Evolutionary conservation across 2,329 filamentous ascomycete genomes (phyloP), one percentile per base, ranked within the genome.

Genomic region (Sporothrix sp.): DNA sequence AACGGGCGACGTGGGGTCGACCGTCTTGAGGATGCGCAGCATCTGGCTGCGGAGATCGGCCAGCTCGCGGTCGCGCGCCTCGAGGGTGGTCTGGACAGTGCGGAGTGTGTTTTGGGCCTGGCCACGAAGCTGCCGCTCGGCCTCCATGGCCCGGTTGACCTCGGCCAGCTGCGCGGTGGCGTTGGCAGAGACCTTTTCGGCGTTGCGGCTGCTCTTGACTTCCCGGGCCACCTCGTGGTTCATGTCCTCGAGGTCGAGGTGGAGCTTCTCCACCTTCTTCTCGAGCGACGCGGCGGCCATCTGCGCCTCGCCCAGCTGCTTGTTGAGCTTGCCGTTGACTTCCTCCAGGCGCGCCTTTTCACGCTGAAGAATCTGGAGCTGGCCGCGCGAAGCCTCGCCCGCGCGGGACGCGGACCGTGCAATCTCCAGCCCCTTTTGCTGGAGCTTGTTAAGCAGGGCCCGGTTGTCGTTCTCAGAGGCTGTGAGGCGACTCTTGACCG

Each of bases 381-480:
- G 85, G 2, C 82, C 76, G 33, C 90, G 82, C 42, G 89, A 87
- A 28, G 82, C 86, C 59, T 97, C 91, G 54, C 79, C 89, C 27
- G 86, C 91, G 53, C 84, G 84, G 5, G 90, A 95, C 54, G 81
- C 87, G 0, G 91, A 93, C 40, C 93, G 81, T 36, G 91, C 91
- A 65, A 98, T 94, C 63, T 98, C 91, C 7, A 98, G 76, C 27
- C 94, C 93, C 71, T 97, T 97, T 62, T 97, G 91, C 61, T 97
- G 91, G 16, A 98, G 76, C 67, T 97, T 97, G 70, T 96, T 97
- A 57, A 97, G 76, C n/a, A 98, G 72, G 5, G 89, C 84, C 47
- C 88, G 84, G 61, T 97, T 97, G 68, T 97, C 91, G 60, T 97
- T 96, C 65, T 98, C 91, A 0, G 91, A 97, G 21, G 91, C 93